phyloP scores from a whole-genome alignment of 352 stramenopile genomes.

The Thalassiosira livingstoniorum region DNA sequence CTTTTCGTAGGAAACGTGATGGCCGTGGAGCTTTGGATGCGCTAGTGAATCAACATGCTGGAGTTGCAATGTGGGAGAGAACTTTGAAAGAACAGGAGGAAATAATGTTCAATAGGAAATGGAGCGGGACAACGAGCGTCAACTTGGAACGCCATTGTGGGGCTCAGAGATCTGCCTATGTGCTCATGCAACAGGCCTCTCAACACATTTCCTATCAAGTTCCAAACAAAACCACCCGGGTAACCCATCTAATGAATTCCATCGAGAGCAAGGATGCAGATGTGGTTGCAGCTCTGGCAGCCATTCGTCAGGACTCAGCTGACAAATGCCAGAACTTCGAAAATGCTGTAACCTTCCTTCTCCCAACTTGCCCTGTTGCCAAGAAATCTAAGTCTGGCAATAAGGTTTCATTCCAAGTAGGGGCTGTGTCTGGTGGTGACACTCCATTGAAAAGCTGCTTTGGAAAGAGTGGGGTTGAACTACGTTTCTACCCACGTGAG shows the following conservation, averaged over 20 bases:
- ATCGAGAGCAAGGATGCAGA: conserved; percentile 38
- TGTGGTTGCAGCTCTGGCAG: conserved; percentile 31
- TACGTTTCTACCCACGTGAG: conserved; percentile 6
- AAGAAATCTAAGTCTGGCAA: conserved; percentile 16
- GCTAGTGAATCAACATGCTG: neutral
- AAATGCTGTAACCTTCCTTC: conserved; percentile 5
- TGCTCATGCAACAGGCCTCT: neutral
- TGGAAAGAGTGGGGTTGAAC: conserved; percentile 27
- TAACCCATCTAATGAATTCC: neutral
- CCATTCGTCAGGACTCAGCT: conserved; percentile 15
- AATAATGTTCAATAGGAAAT: neutral
- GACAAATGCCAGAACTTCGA: conserved; percentile 32
- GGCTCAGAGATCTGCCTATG: neutral
- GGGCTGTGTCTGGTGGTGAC: neutral
- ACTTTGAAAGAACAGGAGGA: neutral
- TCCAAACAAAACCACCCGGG: neutral
- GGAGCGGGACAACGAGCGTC: neutral
- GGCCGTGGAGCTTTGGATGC: neutral
- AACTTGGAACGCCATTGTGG: neutral
- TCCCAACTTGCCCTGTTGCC: conserved; percentile 21
- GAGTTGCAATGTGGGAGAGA: neutral
- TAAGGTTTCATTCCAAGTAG: neutral
- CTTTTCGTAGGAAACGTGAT: neutral
- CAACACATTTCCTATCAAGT: neutral
- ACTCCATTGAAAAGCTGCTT: neutral